phyloP scores from a whole-genome alignment of 2,329 filamentous ascomycete genomes.

The Verticillium isaacii region DNA sequence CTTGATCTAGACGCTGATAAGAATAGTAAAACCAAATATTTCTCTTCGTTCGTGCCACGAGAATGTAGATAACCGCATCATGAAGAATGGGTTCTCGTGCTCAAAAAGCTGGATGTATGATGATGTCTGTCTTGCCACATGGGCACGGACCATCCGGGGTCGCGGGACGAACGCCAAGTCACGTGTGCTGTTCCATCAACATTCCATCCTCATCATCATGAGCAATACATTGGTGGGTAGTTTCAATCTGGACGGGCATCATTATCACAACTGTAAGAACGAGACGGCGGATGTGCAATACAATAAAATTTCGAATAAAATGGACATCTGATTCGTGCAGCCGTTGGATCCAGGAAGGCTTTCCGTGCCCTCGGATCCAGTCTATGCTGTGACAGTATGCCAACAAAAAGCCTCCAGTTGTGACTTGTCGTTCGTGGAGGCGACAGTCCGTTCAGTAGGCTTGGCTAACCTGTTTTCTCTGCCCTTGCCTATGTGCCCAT shows the following conservation, averaged over 20 bases:
- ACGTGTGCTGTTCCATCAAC: conserved; percentile 20
- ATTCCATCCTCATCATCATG: background rate
- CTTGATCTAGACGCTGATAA: too few relatives aligned
- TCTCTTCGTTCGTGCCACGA: background rate
- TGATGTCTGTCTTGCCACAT: background rate
- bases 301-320: background rate
- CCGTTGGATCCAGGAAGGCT: background rate
- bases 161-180: conserved; percentile 31
- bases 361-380: background rate
- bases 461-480: background rate
- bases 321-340: background rate
- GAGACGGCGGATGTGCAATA: too few relatives aligned
- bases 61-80: background rate
- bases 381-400: background rate
- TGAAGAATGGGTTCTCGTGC: background rate
- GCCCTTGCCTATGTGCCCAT: background rate
- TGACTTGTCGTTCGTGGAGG: background rate
- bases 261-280: too few relatives aligned
- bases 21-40: too few relatives aligned
- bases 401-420: background rate
- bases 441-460: background rate
- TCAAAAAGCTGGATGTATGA: background rate
- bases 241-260: too few relatives aligned
- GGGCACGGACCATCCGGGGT: background rate
- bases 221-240: too few relatives aligned